These are phyloP conservation scores for Coemansia pectinata DNA, from an alignment of 192 early-diverging fungal species.

Conservation along the genomic window DNA sequence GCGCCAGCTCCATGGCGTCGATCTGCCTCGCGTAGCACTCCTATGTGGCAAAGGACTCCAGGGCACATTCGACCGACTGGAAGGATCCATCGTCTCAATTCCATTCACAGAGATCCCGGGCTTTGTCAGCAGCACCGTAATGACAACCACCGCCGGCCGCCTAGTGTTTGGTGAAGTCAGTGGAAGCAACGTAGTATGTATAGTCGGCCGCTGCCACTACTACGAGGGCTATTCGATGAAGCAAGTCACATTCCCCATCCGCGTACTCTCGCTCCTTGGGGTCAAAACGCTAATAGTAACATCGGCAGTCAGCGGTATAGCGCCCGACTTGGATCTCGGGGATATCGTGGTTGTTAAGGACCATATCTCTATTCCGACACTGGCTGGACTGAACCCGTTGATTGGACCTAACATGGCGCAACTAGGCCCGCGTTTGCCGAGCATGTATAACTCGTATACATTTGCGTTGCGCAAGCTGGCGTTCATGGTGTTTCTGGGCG, in stretches of 20 bases:
- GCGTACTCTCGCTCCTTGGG: constrained; percentile 82
- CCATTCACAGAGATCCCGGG: constrained; percentile 81
- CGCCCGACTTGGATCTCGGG: constrained; percentile 74
- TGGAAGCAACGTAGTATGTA: constrained; percentile 70
- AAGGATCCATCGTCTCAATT: constrained; percentile 63
- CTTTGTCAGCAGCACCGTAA: constrained; percentile 71
- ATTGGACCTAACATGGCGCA: constrained; percentile 79
- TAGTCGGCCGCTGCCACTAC: constrained; percentile 88
- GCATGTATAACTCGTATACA: constrained; percentile 83
- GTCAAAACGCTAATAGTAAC: constrained; percentile 76
- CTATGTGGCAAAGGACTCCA: constrained; percentile 85
- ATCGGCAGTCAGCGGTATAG: constrained; percentile 84
- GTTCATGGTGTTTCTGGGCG: constrained; percentile 46
- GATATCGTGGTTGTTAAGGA: constrained; percentile 81
- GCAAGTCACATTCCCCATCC: constrained; percentile 81
- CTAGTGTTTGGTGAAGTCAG: constrained; percentile 84
- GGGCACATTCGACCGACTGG: constrained; percentile 72
- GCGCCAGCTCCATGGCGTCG: constrained; percentile 32
- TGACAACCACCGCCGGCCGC: constrained; percentile 31
- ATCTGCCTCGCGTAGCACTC: constrained; percentile 69
- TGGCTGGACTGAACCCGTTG: constrained; percentile 77
- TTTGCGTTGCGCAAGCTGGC: constrained; percentile 72
- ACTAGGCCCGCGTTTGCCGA: constrained; percentile 87
- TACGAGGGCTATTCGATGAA: constrained; percentile 87
- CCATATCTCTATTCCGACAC: constrained; percentile 74